These are phyloP conservation scores for Filosporella fistucella DNA, from an alignment of 495 filamentous ascomycete genomes.

Conservation along the genomic window DNA sequence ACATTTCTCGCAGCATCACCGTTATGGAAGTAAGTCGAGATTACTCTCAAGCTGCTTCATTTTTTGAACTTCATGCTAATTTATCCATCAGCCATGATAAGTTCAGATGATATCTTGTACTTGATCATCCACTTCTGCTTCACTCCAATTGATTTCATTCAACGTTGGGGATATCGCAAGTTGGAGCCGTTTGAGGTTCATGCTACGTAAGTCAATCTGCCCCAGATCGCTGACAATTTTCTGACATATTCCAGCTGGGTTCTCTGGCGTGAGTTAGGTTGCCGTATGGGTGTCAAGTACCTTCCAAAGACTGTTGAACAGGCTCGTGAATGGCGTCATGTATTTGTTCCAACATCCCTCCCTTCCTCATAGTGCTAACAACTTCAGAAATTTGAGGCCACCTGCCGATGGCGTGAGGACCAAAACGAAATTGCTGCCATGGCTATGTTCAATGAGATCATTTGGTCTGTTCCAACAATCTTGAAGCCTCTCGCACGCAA, in stretches of 20 bases:
- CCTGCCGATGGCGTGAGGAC: conserved; percentile 10
- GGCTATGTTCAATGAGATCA: conserved; percentile 5
- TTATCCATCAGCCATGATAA: conserved; percentile 26
- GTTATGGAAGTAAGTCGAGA: conserved; percentile 18
- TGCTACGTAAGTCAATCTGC: conserved; percentile 16
- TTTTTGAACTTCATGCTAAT: too few species aligned
- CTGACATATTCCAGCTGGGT: conserved; percentile 4
- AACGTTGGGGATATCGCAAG: conserved; percentile 23
- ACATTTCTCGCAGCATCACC: conserved; percentile 18
- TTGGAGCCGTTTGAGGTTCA: conserved; percentile 22
- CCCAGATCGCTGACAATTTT: background rate
- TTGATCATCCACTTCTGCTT: conserved; percentile 10
- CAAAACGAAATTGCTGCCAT: conserved; percentile 3
- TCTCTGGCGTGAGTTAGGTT: conserved; percentile 10
- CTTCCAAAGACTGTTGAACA: conserved; percentile 1
- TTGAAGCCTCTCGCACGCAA: conserved; percentile 8
- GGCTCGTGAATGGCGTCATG: conserved; percentile 7
- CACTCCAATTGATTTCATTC: conserved; percentile 18
- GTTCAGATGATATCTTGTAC: conserved; percentile 25
- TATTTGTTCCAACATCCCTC: background rate
- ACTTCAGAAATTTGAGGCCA: conserved; percentile 3
- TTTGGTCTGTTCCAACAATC: background rate
- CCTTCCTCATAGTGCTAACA: background rate
- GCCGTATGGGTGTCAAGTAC: conserved; percentile 5
- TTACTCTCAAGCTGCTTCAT: too few species aligned